phyloP scores from a whole-genome alignment of 352 stramenopile genomes.

The Pythium vanterpoolii region DNA sequence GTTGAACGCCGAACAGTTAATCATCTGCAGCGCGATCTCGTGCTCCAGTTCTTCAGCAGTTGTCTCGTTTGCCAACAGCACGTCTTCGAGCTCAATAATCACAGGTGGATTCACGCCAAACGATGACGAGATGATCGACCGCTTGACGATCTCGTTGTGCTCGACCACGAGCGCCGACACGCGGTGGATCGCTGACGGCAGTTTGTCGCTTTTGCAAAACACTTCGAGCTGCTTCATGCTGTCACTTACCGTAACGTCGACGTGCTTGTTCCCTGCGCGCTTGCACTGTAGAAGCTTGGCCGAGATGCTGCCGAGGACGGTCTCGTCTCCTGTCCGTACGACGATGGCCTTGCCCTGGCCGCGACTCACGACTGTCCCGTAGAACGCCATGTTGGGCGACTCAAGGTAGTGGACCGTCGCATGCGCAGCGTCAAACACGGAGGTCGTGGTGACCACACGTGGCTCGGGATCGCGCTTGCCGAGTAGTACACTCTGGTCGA shows the following conservation, averaged over 20 bases:
- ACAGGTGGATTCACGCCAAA: conserved; percentile 42
- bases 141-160: conserved; percentile 40
- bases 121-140: conserved; percentile 36
- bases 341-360: conserved; percentile 49
- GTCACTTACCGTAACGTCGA: conserved; percentile 33
- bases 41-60: conserved; percentile 40
- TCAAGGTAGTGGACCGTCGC: conserved; percentile 43
- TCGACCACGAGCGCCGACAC: conserved; percentile 48
- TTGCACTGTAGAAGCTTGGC: conserved; percentile 31
- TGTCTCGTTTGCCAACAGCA: conserved; percentile 39
- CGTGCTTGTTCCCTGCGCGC: conserved; percentile 19
- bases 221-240: conserved; percentile 43
- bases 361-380: conserved; percentile 38
- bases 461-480: conserved; percentile 22
- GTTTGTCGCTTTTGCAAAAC: conserved; percentile 33
- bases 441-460: conserved; percentile 29
- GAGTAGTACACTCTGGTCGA: conserved; percentile 39
- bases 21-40: conserved; percentile 42
- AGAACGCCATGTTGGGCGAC: conserved; percentile 50
- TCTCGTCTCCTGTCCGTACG: conserved; percentile 42
- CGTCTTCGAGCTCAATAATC: conserved; percentile 43
- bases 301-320: conserved; percentile 40
- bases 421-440: conserved; percentile 43
- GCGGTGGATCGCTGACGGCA: conserved; percentile 33
- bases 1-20: conserved; percentile 30